Percentiles rank a stretch among this genome's conserved stretches.
Conservation (phyloP, 257 asterid genomes). For the Solanum sitiens region DNA sequence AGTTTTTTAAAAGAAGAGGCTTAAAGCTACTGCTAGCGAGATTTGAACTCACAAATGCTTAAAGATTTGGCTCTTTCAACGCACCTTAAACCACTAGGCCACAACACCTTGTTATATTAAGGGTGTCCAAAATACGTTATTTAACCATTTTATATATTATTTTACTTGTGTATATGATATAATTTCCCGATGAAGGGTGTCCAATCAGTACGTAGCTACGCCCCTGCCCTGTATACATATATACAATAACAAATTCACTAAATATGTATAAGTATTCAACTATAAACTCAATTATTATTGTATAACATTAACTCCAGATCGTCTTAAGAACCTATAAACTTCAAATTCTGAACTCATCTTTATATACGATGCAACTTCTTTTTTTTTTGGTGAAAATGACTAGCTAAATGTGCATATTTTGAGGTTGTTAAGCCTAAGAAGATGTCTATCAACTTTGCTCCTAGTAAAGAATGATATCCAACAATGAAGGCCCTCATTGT, state of each 20-base stretch:
- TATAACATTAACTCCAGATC: not conserved
- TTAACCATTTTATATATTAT: too few species aligned
- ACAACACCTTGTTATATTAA: too few species aligned
- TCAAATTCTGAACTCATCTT: not conserved
- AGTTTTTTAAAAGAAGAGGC: too few species aligned
- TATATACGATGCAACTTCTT: not conserved
- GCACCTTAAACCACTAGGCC: too few species aligned
- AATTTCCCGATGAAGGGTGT: too few species aligned
- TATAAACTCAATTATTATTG: not conserved
- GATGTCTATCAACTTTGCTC: conserved; percentile 11
- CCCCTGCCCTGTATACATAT: not conserved
- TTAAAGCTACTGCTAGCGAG: too few species aligned
- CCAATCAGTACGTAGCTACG: too few species aligned
- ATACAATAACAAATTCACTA: not conserved
- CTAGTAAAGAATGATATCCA: conserved; percentile 13
- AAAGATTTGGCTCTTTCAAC: too few species aligned
- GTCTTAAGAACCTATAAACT: not conserved
- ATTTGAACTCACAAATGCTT: too few species aligned
- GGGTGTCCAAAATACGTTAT: too few species aligned
- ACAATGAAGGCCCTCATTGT: conserved; percentile 19
- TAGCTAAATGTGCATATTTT: not conserved
- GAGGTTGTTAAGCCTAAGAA: not conserved
- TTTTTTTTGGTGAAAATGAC: not conserved
- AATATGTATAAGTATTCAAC: too few species aligned
- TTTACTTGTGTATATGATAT: too few species aligned